Conservation (phyloP, 352 stramenopile genomes). For the Phytopythium chamaehyphon region DNA sequence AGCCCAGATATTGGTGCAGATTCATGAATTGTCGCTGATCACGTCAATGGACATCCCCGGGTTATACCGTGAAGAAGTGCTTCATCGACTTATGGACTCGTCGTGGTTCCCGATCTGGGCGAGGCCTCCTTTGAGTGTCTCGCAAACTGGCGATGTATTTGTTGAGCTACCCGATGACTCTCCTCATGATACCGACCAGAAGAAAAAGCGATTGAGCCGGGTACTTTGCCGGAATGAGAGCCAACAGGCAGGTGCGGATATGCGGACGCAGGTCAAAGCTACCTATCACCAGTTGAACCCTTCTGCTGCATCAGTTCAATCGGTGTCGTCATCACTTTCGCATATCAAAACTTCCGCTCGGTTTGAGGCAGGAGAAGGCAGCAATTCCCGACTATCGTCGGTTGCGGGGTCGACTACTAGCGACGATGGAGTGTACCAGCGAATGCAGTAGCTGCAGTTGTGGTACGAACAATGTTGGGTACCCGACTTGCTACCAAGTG, state of each 20-base stretch:
- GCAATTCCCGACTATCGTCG: too few species aligned
- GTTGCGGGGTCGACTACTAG: too few species aligned
- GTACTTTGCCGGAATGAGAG: background rate
- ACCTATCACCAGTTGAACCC: conserved; percentile 20
- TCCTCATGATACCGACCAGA: conserved; percentile 6
- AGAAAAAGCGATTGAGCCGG: conserved; percentile 11
- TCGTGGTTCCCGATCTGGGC: conserved; percentile 12
- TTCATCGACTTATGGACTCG: conserved; percentile 18
- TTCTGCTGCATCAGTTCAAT: background rate
- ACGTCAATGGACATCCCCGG: conserved; percentile 23
- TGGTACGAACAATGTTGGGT: too few species aligned
- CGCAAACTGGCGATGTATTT: conserved; percentile 22
- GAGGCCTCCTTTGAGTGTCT: conserved; percentile 17
- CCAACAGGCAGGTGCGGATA: conserved; percentile 13
- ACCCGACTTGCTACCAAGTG: too few species aligned
- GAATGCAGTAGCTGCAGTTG: too few species aligned
- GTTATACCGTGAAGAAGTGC: conserved; percentile 17
- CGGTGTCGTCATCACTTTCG: too few species aligned
- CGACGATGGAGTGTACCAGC: too few species aligned
- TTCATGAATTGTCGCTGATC: conserved; percentile 32
- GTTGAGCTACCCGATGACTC: conserved; percentile 5
- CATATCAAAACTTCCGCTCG: too few species aligned
- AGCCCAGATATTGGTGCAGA: conserved; percentile 20
- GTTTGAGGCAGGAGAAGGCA: too few species aligned
- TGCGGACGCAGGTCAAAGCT: conserved; percentile 15